Percentiles rank a stretch among this genome's conserved stretches.
phyloP scores from a whole-genome alignment of 345 rosid species.

The Passiflora organensis region DNA sequence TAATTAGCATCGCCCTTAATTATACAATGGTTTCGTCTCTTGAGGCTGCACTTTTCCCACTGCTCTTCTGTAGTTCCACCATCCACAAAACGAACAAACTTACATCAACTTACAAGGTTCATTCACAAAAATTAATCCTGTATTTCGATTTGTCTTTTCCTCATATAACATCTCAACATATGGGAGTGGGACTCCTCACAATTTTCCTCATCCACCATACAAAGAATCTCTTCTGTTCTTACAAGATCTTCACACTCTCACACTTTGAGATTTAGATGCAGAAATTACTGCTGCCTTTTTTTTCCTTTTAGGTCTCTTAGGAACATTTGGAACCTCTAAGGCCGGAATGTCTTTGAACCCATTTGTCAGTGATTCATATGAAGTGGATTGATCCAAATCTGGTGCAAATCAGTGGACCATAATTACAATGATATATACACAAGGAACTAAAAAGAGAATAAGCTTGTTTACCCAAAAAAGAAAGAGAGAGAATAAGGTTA shows the following conservation, averaged over 20 bases:
- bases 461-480: too few species aligned
- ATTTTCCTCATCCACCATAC: constrained; percentile 9
- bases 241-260: constrained; percentile 2
- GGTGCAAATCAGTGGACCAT: constrained; percentile 1
- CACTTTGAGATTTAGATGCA: too few species aligned
- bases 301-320: constrained; percentile 49
- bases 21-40: constrained; percentile 2
- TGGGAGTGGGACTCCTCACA: constrained; percentile 3
- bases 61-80: not conserved
- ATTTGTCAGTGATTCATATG: constrained; percentile 26
- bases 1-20: not conserved
- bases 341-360: constrained; percentile 26
- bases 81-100: not conserved
- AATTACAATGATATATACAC: not conserved
- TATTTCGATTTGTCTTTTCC: not conserved
- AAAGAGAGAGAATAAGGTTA: too few species aligned
- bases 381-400: constrained; percentile 41
- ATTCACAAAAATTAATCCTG: constrained; percentile 12
- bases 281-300: too few species aligned
- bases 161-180: not conserved
- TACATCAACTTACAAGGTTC: constrained; percentile 14
- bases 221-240: not conserved
- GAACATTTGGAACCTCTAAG: constrained; percentile 29
- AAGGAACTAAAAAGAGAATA: too few species aligned
- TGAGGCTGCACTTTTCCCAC: not conserved